These are phyloP conservation scores for Carex myosuroides DNA, from an alignment of 176 grass and related monocot genomes.

Conservation along the genomic window DNA sequence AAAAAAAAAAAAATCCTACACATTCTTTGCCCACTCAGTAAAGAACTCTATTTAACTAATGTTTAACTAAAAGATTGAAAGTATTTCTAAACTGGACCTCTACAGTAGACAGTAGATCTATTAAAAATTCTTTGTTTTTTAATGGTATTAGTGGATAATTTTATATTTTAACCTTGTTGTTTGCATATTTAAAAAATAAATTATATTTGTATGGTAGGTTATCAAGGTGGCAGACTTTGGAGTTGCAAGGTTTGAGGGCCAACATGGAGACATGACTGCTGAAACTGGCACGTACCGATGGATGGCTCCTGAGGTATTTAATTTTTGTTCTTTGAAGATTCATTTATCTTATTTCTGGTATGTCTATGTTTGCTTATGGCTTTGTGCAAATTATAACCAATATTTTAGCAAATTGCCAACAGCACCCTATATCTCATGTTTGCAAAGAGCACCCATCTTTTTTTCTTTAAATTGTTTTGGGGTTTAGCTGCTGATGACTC, in stretches of 20 bases:
- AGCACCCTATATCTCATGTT: not conserved
- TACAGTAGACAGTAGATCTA: too few relatives aligned
- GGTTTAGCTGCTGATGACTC: not conserved
- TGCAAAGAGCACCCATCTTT: not conserved
- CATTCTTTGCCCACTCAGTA: too few relatives aligned
- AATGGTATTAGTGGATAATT: not conserved
- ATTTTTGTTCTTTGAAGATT: not conserved
- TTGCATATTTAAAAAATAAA: conserved; percentile 18
- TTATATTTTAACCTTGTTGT: conserved; percentile 21
- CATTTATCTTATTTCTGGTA: conserved; percentile 3
- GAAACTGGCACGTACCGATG: conserved; percentile 98
- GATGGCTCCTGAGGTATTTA: conserved; percentile 95
- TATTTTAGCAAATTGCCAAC: not conserved
- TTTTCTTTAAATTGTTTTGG: not conserved
- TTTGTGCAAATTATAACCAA: not conserved
- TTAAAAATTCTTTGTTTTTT: not conserved
- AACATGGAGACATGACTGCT: conserved; percentile 83
- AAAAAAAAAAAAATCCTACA: too few relatives aligned
- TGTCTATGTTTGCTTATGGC: not conserved
- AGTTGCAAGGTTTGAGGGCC: conserved; percentile 57
- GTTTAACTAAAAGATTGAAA: too few relatives aligned
- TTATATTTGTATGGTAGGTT: conserved; percentile 31
- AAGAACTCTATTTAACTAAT: too few relatives aligned
- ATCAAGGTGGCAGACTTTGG: conserved; percentile 97
- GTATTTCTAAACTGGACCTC: too few relatives aligned